These are phyloP conservation scores for Sarocladium strictum DNA, from an alignment of 2,329 filamentous ascomycete species.

Conservation along the genomic window DNA sequence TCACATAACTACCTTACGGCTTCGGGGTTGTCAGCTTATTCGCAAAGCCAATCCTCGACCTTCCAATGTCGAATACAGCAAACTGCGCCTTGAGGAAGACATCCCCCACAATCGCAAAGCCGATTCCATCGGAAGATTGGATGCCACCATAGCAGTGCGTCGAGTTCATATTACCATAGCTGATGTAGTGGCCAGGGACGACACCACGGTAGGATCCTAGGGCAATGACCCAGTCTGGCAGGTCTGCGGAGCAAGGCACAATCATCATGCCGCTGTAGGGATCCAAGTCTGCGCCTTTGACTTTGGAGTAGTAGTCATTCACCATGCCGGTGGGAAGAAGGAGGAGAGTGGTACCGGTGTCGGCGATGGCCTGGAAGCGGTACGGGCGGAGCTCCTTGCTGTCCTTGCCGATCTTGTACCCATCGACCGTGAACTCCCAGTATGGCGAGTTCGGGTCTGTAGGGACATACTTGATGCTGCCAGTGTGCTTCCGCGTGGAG, in stretches of 20 bases:
- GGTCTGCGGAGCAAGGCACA: conserved; percentile 46
- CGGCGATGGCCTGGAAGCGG: conserved; percentile 46
- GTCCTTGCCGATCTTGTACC: conserved; percentile 44
- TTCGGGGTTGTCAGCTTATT: conserved; percentile 23
- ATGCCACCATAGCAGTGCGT: conserved; percentile 30
- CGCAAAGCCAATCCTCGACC: conserved; percentile 29
- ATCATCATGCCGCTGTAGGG: conserved; percentile 45
- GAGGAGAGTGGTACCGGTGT: conserved; percentile 66
- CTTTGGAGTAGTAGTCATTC: conserved; percentile 52
- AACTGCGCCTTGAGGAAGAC: conserved; percentile 39
- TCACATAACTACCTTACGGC: not conserved
- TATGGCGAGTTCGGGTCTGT: conserved; percentile 49
- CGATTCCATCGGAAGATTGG: conserved; percentile 28
- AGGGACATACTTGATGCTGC: conserved; percentile 47
- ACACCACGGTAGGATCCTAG: conserved; percentile 27
- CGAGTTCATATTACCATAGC: conserved; percentile 24
- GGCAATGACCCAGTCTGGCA: conserved; percentile 38
- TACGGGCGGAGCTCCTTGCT: conserved; percentile 16
- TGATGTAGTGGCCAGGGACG: conserved; percentile 32
- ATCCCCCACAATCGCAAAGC: conserved; percentile 34
- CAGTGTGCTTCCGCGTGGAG: conserved; percentile 50
- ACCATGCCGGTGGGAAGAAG: conserved; percentile 49
- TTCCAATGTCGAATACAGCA: conserved; percentile 33
- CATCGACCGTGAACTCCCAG: conserved; percentile 55
- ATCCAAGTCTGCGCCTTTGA: conserved; percentile 44